These are phyloP conservation scores for Sporothrix curviconia DNA, from an alignment of 2,329 filamentous ascomycete species.

Conservation along the genomic window DNA sequence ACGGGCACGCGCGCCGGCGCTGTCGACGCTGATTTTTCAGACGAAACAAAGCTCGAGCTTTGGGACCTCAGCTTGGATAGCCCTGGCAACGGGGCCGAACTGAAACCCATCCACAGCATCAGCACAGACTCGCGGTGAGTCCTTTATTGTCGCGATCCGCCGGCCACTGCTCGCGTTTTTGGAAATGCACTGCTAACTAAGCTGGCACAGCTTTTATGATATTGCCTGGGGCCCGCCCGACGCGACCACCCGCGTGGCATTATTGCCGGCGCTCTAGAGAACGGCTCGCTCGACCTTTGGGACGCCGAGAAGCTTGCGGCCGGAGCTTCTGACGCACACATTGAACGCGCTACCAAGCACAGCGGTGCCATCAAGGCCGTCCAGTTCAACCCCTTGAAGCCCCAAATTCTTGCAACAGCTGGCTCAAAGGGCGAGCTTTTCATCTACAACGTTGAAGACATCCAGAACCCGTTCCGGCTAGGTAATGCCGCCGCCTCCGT, in stretches of 20 bases:
- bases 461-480: slow-evolving; percentile 78
- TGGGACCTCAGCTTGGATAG: slow-evolving; percentile 88
- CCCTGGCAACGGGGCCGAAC: slow-evolving; percentile 67
- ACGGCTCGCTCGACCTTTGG: slow-evolving; percentile 88
- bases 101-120: slow-evolving; percentile 78
- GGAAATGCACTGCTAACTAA: slow-evolving; percentile 11
- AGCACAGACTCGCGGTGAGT: slow-evolving; percentile 77
- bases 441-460: slow-evolving; percentile 89
- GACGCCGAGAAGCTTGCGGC: slow-evolving; percentile 66
- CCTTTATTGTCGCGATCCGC: neutral
- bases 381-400: slow-evolving; percentile 91
- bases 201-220: slow-evolving; percentile 78
- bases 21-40: slow-evolving; percentile 94
- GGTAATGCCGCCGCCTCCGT: slow-evolving; percentile 75
- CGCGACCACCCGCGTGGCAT: slow-evolving; percentile 76
- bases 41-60: slow-evolving; percentile 90
- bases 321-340: slow-evolving; percentile 62
- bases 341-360: slow-evolving; percentile 84
- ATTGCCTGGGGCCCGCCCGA: slow-evolving; percentile 87
- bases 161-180: slow-evolving; percentile 17
- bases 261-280: slow-evolving; percentile 92
- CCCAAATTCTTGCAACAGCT: slow-evolving; percentile 85
- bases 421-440: slow-evolving; percentile 94
- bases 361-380: slow-evolving; percentile 87
- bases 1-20: slow-evolving; percentile 93